Evolutionary conservation across 1,284 basidiomycete genomes (phyloP).

Genomic region (Stygiomarasmius scandens): DNA sequence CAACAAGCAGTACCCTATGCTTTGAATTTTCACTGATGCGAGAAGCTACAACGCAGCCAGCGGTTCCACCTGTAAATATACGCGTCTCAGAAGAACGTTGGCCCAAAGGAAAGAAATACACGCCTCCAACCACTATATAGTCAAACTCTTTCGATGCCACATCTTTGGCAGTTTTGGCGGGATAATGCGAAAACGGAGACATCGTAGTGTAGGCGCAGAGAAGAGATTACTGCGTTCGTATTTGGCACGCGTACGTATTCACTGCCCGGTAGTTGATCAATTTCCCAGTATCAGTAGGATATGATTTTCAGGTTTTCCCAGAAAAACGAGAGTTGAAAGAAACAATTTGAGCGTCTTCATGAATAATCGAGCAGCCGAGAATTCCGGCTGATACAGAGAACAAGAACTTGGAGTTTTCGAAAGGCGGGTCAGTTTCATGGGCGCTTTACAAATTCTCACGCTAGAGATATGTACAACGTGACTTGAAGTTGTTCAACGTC

Average conservation of each 20-base stretch:
- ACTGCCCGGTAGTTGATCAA: not conserved
- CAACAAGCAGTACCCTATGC: slow-evolving; percentile 1
- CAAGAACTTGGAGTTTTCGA: no score
- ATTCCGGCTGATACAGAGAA: no score
- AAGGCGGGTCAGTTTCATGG: no score
- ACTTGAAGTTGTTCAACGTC: not conserved
- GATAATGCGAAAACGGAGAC: not conserved
- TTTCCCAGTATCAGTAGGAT: slow-evolving; percentile 2
- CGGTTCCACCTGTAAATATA: slow-evolving; percentile 6
- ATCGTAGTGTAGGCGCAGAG: not conserved
- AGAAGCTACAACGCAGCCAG: slow-evolving; percentile 9
- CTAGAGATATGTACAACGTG: no score
- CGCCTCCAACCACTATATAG: slow-evolving; percentile 31
- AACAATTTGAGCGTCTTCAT: no score
- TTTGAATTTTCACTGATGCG: slow-evolving; percentile 7
- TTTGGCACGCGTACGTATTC: slow-evolving; percentile 1
- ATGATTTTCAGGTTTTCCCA: no score
- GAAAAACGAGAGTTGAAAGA: no score
- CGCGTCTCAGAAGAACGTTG: not conserved
- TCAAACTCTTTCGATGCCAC: slow-evolving; percentile 20
- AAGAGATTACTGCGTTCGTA: not conserved
- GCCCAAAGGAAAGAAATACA: slow-evolving; percentile 2
- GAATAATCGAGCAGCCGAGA: no score
- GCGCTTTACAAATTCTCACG: no score
- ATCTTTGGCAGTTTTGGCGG: not conserved